Percentiles rank a stretch among this genome's conserved stretches.
These are phyloP conservation scores for Arachnopeziza araneosa DNA, from an alignment of 2,329 filamentous ascomycete species.

Conservation along the genomic window DNA sequence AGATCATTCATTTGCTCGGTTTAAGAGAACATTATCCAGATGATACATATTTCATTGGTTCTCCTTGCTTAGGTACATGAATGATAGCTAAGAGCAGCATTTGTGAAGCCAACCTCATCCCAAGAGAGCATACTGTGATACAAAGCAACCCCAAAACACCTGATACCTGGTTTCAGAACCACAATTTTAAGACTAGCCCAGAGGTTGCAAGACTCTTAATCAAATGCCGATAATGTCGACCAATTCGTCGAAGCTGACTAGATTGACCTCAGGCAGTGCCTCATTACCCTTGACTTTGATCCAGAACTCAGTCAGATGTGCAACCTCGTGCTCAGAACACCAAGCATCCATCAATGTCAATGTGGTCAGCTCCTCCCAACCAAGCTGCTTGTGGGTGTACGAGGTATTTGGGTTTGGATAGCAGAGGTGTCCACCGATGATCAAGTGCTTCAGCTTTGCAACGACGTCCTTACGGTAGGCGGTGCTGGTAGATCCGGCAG, in stretches of 20 bases:
- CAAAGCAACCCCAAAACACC: no score
- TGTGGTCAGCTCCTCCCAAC: neutral
- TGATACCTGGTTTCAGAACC: no score
- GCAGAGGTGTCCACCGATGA: neutral
- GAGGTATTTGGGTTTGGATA: neutral
- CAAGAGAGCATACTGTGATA: no score
- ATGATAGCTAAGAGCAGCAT: no score
- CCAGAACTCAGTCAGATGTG: neutral
- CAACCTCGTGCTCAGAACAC: neutral
- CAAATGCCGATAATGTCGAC: neutral
- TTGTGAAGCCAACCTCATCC: no score
- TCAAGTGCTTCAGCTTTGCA: neutral
- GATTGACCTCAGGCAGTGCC: neutral
- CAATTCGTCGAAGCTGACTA: neutral
- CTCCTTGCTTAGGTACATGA: no score
- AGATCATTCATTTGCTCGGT: no score
- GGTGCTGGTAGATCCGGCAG: neutral
- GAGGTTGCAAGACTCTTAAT: no score
- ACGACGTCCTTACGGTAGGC: neutral
- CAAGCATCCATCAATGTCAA: neutral
- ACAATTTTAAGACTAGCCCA: no score
- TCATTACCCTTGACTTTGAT: neutral
- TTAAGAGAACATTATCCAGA: no score
- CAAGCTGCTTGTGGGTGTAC: neutral
- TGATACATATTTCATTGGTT: no score